Percentiles rank a stretch among this genome's conserved stretches.
Conservation (phyloP, 2,329 filamentous ascomycete genomes). For the Scedosporium aurantiacum region DNA sequence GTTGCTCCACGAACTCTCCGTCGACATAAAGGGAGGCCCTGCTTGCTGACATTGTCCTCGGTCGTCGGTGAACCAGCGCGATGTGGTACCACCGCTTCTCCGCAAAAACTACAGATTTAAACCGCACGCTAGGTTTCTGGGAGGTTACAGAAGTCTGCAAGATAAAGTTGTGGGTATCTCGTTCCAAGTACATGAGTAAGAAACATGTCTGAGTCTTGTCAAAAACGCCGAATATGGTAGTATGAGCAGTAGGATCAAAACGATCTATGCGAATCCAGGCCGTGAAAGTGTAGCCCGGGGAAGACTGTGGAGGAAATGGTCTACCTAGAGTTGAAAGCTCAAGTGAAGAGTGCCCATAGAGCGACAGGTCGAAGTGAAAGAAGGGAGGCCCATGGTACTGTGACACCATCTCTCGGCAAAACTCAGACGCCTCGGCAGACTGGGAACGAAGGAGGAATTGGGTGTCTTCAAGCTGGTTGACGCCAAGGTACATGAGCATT, state of each 20-base stretch:
- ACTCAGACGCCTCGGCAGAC: constrained; percentile 48
- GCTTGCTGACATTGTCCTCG: constrained; percentile 62
- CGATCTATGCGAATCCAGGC: constrained; percentile 82
- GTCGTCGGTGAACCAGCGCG: constrained; percentile 71
- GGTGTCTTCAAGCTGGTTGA: constrained; percentile 72
- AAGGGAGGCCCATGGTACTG: constrained; percentile 68
- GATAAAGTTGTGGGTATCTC: constrained; percentile 87
- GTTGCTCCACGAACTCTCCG: constrained; percentile 86
- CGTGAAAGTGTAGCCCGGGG: constrained; percentile 79
- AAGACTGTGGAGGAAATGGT: constrained; percentile 68
- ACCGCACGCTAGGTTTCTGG: constrained; percentile 77
- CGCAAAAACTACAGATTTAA: constrained; percentile 71
- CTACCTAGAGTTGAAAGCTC: constrained; percentile 81
- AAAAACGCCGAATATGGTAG: constrained; percentile 91
- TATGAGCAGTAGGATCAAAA: constrained; percentile 77
- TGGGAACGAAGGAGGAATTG: constrained; percentile 54
- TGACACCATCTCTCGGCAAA: constrained; percentile 62
- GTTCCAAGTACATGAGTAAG: constrained; percentile 84
- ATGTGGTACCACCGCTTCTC: constrained; percentile 86
- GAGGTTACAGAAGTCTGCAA: constrained; percentile 89
- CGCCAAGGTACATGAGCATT: constrained; percentile 61
- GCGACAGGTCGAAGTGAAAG: constrained; percentile 87
- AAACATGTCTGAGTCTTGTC: constrained; percentile 90
- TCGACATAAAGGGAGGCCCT: constrained; percentile 85
- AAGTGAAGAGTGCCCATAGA: constrained; percentile 79